phyloP scores from a whole-genome alignment of 768 basidiomycete species.

The Trametes cingulata region DNA sequence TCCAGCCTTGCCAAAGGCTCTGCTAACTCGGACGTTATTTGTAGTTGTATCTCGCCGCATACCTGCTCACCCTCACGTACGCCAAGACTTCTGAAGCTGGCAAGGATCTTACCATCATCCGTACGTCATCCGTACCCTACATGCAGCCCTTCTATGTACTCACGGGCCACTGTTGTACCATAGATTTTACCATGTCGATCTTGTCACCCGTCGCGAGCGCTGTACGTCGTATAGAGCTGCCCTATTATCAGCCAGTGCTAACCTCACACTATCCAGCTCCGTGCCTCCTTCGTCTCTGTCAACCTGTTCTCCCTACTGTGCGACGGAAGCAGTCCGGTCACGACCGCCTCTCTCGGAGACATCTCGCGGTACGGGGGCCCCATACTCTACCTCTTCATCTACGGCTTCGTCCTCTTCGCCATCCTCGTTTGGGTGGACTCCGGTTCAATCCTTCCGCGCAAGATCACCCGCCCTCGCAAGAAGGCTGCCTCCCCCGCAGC shows the following conservation, averaged over 20 bases:
- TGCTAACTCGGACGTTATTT: background rate
- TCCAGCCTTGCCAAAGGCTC: too few relatives aligned
- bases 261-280: slow-evolving; percentile 40
- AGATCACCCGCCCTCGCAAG: slow-evolving; percentile 29
- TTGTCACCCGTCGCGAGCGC: slow-evolving; percentile 69
- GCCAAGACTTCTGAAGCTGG: slow-evolving; percentile 58
- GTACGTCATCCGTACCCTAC: slow-evolving; percentile 32
- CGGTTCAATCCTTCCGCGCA: slow-evolving; percentile 50
- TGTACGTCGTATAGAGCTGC: slow-evolving; percentile 41
- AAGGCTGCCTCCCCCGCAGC: background rate
- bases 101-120: slow-evolving; percentile 59
- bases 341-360: slow-evolving; percentile 47
- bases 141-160: too few relatives aligned
- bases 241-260: background rate
- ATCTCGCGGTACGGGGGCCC: slow-evolving; percentile 73
- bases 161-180: background rate
- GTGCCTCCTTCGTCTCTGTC: slow-evolving; percentile 72
- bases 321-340: slow-evolving; percentile 50
- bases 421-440: slow-evolving; percentile 75
- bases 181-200: slow-evolving; percentile 67
- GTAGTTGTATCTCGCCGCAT: slow-evolving; percentile 68
- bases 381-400: slow-evolving; percentile 68
- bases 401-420: slow-evolving; percentile 56
- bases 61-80: slow-evolving; percentile 74
- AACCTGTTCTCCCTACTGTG: slow-evolving; percentile 79